These are phyloP conservation scores for Hysterium pulicare DNA, from an alignment of 2,329 filamentous ascomycete species.

Conservation along the genomic window DNA sequence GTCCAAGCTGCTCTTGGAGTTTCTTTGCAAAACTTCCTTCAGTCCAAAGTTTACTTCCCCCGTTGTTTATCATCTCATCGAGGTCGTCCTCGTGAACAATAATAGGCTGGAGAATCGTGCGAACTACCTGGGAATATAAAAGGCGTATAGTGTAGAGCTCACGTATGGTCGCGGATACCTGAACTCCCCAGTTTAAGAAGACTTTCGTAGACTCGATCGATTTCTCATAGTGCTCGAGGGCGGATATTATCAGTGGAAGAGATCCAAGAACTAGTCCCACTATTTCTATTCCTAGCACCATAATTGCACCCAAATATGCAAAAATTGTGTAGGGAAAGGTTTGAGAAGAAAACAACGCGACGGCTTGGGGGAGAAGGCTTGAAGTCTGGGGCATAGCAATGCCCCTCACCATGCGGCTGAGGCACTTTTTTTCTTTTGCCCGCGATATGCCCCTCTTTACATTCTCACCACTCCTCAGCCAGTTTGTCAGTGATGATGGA, in stretches of 20 bases:
- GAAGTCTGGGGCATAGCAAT: too few relatives aligned
- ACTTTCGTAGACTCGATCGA: neutral
- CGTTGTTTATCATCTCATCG: neutral
- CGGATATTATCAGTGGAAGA: conserved; percentile 5
- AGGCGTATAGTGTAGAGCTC: neutral
- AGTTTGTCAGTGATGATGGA: too few relatives aligned
- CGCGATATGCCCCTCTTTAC: too few relatives aligned
- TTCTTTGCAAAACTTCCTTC: neutral
- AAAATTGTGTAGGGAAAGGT: too few relatives aligned
- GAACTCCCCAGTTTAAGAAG: neutral
- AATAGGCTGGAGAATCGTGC: neutral
- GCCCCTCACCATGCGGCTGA: too few relatives aligned
- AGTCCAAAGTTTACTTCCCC: neutral
- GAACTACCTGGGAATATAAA: neutral
- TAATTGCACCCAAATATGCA: too few relatives aligned
- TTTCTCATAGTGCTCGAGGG: conserved; percentile 3
- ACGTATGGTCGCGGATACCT: neutral
- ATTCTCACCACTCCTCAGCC: too few relatives aligned
- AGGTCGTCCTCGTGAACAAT: neutral
- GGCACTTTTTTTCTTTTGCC: too few relatives aligned
- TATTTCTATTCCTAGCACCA: conserved; percentile 4
- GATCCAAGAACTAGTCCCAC: conserved; percentile 6
- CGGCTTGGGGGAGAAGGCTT: too few relatives aligned
- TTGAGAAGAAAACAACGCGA: too few relatives aligned
- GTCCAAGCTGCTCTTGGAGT: neutral